Percentiles rank a stretch among this genome's conserved stretches.
Conservation (phyloP, 2,329 filamentous ascomycete genomes). For the Paraphoma sp. region DNA sequence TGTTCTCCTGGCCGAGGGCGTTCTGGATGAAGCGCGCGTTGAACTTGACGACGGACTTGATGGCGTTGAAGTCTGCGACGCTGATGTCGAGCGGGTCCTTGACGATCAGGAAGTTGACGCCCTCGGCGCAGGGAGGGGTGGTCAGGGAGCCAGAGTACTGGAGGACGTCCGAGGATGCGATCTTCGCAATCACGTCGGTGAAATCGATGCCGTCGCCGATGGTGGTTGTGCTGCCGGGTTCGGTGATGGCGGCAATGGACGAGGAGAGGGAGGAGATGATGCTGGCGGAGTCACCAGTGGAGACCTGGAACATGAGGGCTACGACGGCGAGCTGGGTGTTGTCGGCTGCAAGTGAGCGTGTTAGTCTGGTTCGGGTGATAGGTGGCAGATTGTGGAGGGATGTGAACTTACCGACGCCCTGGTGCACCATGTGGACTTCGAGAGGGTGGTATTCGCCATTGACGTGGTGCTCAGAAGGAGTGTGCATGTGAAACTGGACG, state of each 20-base stretch:
- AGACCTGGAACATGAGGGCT: slow-evolving; percentile 52
- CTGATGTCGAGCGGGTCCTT: slow-evolving; percentile 56
- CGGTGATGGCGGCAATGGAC: slow-evolving; percentile 48
- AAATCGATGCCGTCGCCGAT: slow-evolving; percentile 53
- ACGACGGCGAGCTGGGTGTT: slow-evolving; percentile 49
- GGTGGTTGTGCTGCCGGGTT: slow-evolving; percentile 46
- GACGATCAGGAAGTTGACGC: slow-evolving; percentile 61
- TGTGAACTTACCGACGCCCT: slow-evolving; percentile 49
- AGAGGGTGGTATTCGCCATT: slow-evolving; percentile 54
- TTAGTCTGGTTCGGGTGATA: background rate
- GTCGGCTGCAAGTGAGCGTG: slow-evolving; percentile 28
- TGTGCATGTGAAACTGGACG: slow-evolving; percentile 67
- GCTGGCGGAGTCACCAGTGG: slow-evolving; percentile 38
- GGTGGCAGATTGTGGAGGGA: slow-evolving; percentile 3
- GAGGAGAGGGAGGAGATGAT: slow-evolving; percentile 38
- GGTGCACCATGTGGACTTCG: slow-evolving; percentile 67
- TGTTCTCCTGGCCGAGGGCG: slow-evolving; percentile 53
- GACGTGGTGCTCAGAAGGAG: slow-evolving; percentile 65
- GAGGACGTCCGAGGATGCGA: slow-evolving; percentile 52
- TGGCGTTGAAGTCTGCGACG: slow-evolving; percentile 57
- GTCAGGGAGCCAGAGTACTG: slow-evolving; percentile 67
- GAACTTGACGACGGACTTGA: slow-evolving; percentile 62
- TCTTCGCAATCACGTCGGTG: slow-evolving; percentile 45
- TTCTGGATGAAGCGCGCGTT: slow-evolving; percentile 65
- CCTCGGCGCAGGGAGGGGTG: slow-evolving; percentile 67